Percentiles rank a stretch among this genome's conserved stretches.
Evolutionary conservation across 164 flowering plant species (phyloP).

Genomic region (Magnolia changhungtana): DNA sequence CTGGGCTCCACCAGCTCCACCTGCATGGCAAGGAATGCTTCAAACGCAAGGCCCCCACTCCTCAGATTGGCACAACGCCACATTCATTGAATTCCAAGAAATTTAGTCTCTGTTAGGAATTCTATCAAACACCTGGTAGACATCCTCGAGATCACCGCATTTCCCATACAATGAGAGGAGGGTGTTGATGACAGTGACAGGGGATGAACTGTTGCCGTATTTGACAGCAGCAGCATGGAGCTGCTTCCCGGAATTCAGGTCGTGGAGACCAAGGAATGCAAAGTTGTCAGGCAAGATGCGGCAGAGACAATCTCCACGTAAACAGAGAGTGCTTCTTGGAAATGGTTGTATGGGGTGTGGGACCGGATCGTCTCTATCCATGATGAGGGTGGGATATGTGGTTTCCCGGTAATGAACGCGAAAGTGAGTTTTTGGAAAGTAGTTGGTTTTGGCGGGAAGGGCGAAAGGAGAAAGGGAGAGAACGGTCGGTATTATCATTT

Average conservation of each 20-base stretch:
- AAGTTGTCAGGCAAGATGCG: slow-evolving; percentile 57
- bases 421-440: neutral
- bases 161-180: slow-evolving; percentile 61
- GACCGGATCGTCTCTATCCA: slow-evolving; percentile 62
- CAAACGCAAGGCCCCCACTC: slow-evolving; percentile 66
- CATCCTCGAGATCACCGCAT: slow-evolving; percentile 50
- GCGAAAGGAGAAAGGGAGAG: neutral
- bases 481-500: neutral
- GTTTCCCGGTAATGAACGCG: neutral
- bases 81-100: slow-evolving; percentile 71
- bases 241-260: slow-evolving; percentile 51
- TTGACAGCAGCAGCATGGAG: slow-evolving; percentile 59
- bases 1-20: slow-evolving; percentile 4
- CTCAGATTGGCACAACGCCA: slow-evolving; percentile 51
- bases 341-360: slow-evolving; percentile 40
- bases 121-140: slow-evolving; percentile 55
- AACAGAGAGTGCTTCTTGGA: slow-evolving; percentile 55
- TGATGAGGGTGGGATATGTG: slow-evolving; percentile 24
- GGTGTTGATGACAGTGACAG: slow-evolving; percentile 59
- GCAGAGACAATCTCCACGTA: slow-evolving; percentile 47
- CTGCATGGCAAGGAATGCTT: neutral
- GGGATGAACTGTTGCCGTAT: slow-evolving; percentile 38
- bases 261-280: slow-evolving; percentile 55
- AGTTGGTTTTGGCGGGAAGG: slow-evolving; percentile 13
- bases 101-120: slow-evolving; percentile 60